Evolutionary conservation across 768 basidiomycete species (phyloP).

Genomic region (Suillus discolor): DNA sequence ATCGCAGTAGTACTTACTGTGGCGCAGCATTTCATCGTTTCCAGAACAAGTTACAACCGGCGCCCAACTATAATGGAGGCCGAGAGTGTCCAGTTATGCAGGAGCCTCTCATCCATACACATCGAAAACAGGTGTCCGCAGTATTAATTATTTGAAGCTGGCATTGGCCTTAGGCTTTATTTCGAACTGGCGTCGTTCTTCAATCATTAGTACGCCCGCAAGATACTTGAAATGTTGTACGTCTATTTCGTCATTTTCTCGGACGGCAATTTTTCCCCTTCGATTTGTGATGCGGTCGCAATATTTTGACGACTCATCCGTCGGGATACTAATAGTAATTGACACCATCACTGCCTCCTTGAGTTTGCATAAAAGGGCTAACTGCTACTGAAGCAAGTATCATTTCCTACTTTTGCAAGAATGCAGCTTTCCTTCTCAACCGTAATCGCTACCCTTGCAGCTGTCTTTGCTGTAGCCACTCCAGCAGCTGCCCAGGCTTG

Average conservation of each 20-base stretch:
- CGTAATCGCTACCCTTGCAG: constrained; percentile 13
- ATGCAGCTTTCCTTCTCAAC: constrained; percentile 23
- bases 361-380: constrained; percentile 3
- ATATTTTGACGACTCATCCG: neutral
- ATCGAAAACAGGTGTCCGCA: too few relatives aligned
- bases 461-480: constrained; percentile 19
- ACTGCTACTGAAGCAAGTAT: neutral
- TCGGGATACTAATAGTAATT: neutral
- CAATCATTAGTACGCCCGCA: too few relatives aligned
- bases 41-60: too few relatives aligned
- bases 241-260: neutral
- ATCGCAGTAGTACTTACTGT: too few relatives aligned
- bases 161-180: neutral
- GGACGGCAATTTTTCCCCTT: neutral
- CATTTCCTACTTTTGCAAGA: neutral
- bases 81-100: too few relatives aligned
- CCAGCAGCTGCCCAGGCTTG: constrained; percentile 26
- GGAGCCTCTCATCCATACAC: too few relatives aligned
- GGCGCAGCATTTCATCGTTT: too few relatives aligned
- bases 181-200: neutral
- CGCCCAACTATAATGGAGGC: too few relatives aligned
- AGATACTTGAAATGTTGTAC: neutral
- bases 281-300: neutral
- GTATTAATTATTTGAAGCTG: too few relatives aligned
- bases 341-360: neutral